Conservation (phyloP, 805 yeast genomes). For the Zygosaccharomyces pseudorouxii region DNA sequence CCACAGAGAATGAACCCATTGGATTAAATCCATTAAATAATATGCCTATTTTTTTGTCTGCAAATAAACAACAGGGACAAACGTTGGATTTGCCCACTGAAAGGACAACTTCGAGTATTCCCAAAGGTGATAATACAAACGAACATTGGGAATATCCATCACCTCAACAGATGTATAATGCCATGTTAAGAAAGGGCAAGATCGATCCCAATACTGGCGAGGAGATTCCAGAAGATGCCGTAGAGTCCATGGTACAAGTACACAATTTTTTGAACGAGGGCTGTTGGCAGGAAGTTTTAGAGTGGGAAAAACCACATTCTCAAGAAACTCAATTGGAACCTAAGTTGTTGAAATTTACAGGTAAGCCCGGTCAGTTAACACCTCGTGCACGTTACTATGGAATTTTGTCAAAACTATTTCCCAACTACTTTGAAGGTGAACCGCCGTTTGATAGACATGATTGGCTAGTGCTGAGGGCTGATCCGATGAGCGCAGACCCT, state of each 20-base stretch:
- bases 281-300: slow-evolving; percentile 90
- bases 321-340: slow-evolving; percentile 55
- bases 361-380: slow-evolving; percentile 80
- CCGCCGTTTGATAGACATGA: slow-evolving; percentile 98
- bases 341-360: slow-evolving; percentile 78
- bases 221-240: slow-evolving; percentile 90
- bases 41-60: slow-evolving; percentile 68
- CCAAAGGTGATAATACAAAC: slow-evolving; percentile 63
- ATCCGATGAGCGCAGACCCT: slow-evolving; percentile 32
- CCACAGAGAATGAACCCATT: background rate
- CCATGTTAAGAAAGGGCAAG: slow-evolving; percentile 93
- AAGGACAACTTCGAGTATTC: slow-evolving; percentile 79
- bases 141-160: slow-evolving; percentile 99
- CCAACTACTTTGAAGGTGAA: slow-evolving; percentile 62
- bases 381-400: slow-evolving; percentile 79
- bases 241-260: slow-evolving; percentile 93
- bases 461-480: slow-evolving; percentile 86
- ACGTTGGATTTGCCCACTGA: slow-evolving; percentile 72
- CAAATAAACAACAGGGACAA: slow-evolving; percentile 74
- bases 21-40: slow-evolving; percentile 75
- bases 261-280: slow-evolving; percentile 96
- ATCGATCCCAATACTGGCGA: slow-evolving; percentile 43
- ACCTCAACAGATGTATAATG: slow-evolving; percentile 98
- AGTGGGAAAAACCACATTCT: slow-evolving; percentile 83
- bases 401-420: slow-evolving; percentile 62